Conservation (phyloP, 805 yeast genomes). For the Millerago galiae region DNA sequence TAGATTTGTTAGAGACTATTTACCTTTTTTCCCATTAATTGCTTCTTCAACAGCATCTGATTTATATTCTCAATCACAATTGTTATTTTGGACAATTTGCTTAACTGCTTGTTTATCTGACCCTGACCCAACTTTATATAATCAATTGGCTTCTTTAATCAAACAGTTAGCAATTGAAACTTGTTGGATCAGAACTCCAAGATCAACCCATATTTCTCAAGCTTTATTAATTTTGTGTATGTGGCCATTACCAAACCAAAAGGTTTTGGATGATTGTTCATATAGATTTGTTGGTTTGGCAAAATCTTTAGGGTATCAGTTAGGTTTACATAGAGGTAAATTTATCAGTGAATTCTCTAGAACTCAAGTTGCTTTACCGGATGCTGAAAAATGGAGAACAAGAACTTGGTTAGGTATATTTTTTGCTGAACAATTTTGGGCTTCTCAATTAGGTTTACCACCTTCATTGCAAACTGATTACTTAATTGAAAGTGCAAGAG, state of each 20-base stretch:
- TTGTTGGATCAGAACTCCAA: slow-evolving; percentile 88
- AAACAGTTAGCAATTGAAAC: slow-evolving; percentile 86
- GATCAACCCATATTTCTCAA: slow-evolving; percentile 90
- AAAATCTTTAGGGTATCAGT: slow-evolving; percentile 72
- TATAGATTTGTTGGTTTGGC: slow-evolving; percentile 87
- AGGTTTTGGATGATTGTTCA: slow-evolving; percentile 86
- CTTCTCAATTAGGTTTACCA: slow-evolving; percentile 81
- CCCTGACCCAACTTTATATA: slow-evolving; percentile 79
- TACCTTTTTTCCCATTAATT: slow-evolving; percentile 78
- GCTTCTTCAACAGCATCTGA: slow-evolving; percentile 66
- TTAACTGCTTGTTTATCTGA: slow-evolving; percentile 81
- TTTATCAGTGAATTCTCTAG: slow-evolving; percentile 87
- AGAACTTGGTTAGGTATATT: slow-evolving; percentile 87
- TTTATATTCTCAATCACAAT: slow-evolving; percentile 74
- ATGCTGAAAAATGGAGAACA: slow-evolving; percentile 92
- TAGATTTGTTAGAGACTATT: slow-evolving; percentile 55
- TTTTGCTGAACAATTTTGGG: slow-evolving; percentile 87
- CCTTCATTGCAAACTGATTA: slow-evolving; percentile 82
- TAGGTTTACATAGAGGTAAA: slow-evolving; percentile 88
- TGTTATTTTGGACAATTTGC: slow-evolving; percentile 87
- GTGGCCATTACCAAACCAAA: slow-evolving; percentile 93
- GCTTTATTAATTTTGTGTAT: slow-evolving; percentile 76
- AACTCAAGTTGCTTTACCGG: slow-evolving; percentile 80
- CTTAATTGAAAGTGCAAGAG: slow-evolving; percentile 69
- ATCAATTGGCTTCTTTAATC: slow-evolving; percentile 66